Evolutionary conservation across 2,329 filamentous ascomycete genomes (phyloP), one percentile per base, ranked within the genome.

Genomic region (Dichotomopilus funicola): DNA sequence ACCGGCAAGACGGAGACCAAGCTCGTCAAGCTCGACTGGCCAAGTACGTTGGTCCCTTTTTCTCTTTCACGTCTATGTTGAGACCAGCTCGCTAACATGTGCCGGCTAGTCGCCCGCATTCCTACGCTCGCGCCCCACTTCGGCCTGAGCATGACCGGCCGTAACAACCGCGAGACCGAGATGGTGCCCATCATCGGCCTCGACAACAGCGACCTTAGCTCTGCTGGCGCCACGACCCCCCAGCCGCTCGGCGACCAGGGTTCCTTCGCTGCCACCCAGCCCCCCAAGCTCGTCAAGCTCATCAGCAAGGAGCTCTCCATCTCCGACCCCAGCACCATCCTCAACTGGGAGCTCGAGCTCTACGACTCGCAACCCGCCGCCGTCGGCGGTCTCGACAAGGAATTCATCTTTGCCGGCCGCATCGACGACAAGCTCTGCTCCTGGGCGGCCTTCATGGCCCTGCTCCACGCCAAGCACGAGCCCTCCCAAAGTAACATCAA

Each of bases 361-460:
- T 99, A 87, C 68, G 94, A 97, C 72, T 82, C 83, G 4, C 91
- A 96, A 69, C 89, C 91, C 7, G 91, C 91, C 1, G 84, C 86
- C 42, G 80, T 90, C 13, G 86, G 89, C 62, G 94, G 94, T 10
- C 72, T 99, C 55, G 89, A 95, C 65, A 89, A 87, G 69, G 92
- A 97, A 65, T 87, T 99, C 70, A 95, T 99, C 72, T 96, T 92
- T 62, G 92, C 89, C 7, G 91, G 92, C 56, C 87, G 94, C 53
- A 94, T 97, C 63, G 94, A 99, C 69, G 94, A 99, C 75, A 97
- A 96, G 77, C 85, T 99, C 47, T 97, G 94, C 78, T 95, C 89
- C 36, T 97, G 90, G 85, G 84, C 91, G 6, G 92, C 94, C 6
- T 79, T 96, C 51, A 85, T 91, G 70, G 91, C 84, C 3, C 83